These are phyloP conservation scores for Saccharomycopsis babjevae DNA, from an alignment of 805 yeast genomes.

Conservation along the genomic window DNA sequence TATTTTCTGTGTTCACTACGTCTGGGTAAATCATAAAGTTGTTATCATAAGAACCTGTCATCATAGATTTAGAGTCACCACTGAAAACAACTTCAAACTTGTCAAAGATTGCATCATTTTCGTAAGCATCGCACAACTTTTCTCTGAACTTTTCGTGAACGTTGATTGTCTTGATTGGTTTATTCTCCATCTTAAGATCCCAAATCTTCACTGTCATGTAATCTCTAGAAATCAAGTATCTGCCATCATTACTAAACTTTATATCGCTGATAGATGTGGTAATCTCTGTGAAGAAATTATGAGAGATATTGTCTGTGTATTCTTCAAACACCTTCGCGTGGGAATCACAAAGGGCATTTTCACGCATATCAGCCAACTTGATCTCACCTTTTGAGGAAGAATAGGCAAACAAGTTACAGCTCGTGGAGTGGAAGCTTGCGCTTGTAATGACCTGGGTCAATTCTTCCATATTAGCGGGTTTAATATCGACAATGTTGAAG, in stretches of 20 bases:
- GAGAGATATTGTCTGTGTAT: slow-evolving; percentile 82
- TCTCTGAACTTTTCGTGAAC: slow-evolving; percentile 94
- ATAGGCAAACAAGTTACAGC: slow-evolving; percentile 91
- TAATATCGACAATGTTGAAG: slow-evolving; percentile 94
- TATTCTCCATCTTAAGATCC: slow-evolving; percentile 96
- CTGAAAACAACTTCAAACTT: slow-evolving; percentile 93
- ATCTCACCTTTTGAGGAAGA: slow-evolving; percentile 93
- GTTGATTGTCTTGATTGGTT: slow-evolving; percentile 87
- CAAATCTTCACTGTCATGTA: slow-evolving; percentile 95
- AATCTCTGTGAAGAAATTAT: slow-evolving; percentile 94
- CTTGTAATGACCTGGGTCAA: slow-evolving; percentile 94
- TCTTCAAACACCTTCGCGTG: slow-evolving; percentile 87
- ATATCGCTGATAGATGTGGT: slow-evolving; percentile 91
- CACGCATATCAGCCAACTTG: slow-evolving; percentile 93
- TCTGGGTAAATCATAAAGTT: slow-evolving; percentile 95
- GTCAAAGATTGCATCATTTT: slow-evolving; percentile 96
- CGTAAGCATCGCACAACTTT: slow-evolving; percentile 92
- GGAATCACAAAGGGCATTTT: slow-evolving; percentile 84
- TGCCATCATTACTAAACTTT: slow-evolving; percentile 83
- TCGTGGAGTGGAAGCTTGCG: slow-evolving; percentile 90
- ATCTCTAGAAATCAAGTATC: slow-evolving; percentile 93
- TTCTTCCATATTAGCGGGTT: slow-evolving; percentile 98
- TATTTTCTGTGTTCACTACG: slow-evolving; percentile 34
- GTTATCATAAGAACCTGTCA: slow-evolving; percentile 97
- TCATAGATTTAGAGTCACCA: slow-evolving; percentile 83